These are phyloP conservation scores for Hawksworthiomyces lignivorus DNA, from an alignment of 2,329 filamentous ascomycete genomes.

Conservation along the genomic window DNA sequence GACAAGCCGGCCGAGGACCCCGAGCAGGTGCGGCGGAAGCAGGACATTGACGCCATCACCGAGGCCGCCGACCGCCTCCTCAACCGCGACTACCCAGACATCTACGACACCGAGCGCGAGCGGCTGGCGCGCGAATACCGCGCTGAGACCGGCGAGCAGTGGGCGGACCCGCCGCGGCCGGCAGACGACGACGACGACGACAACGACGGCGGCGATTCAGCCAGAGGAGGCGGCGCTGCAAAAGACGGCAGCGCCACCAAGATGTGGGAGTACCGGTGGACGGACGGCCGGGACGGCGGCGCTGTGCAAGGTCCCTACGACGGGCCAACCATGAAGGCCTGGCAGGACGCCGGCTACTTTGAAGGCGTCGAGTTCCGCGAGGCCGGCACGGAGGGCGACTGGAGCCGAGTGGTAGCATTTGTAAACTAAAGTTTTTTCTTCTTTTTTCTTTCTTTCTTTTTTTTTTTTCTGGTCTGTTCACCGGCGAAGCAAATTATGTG, in stretches of 20 bases:
- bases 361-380: constrained; percentile 75
- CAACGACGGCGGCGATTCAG: constrained; percentile 6
- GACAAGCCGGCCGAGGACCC: constrained; percentile 57
- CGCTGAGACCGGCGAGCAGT: constrained; percentile 79
- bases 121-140: constrained; percentile 73
- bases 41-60: constrained; percentile 74
- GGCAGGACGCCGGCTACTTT: constrained; percentile 90
- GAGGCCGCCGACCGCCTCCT: constrained; percentile 84
- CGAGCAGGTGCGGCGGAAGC: constrained; percentile 60
- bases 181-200: constrained; percentile 19
- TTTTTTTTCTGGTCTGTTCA: no score
- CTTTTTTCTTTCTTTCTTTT: no score
- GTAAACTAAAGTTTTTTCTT: no score
- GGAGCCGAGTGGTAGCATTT: constrained; percentile 38
- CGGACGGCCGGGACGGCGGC: constrained; percentile 73
- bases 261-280: constrained; percentile 92
- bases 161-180: constrained; percentile 43
- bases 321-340: constrained; percentile 75
- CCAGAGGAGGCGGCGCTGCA: background rate
- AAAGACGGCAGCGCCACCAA: constrained; percentile 15
- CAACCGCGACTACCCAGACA: constrained; percentile 73
- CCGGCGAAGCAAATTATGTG: no score
- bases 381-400: constrained; percentile 45
- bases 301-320: constrained; percentile 83
- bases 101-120: constrained; percentile 86